phyloP scores from a whole-genome alignment of 1,284 basidiomycete species.

The Ceratobasidium sp. region DNA sequence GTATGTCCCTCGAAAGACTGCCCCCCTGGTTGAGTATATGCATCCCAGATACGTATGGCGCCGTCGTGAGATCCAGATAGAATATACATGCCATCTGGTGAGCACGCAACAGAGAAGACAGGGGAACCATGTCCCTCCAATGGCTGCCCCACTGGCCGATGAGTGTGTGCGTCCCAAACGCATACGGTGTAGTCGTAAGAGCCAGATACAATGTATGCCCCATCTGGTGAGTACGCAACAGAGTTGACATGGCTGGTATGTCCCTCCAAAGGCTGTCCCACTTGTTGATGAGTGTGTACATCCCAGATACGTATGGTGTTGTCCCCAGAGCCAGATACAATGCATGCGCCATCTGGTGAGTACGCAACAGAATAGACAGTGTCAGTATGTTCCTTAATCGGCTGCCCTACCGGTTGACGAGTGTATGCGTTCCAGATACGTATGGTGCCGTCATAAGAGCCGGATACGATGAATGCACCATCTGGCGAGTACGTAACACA shows the following conservation, averaged over 20 bases:
- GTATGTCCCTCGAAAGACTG: conserved; percentile 26
- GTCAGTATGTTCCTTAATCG: no score
- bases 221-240: background rate
- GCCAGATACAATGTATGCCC: background rate
- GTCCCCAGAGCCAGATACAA: no score
- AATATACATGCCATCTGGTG: conserved; percentile 32
- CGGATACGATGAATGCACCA: no score
- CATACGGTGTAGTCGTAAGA: background rate
- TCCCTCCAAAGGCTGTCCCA: background rate
- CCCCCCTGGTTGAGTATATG: background rate
- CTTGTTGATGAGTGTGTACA: background rate
- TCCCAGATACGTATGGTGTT: no score
- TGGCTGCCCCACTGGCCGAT: conserved; percentile 7
- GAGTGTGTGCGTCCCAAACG: background rate
- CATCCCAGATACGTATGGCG: conserved; percentile 34
- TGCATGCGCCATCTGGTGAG: no score
- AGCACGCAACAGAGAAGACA: conserved; percentile 36
- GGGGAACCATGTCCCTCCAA: conserved; percentile 36
- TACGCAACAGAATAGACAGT: no score
- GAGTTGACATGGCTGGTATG: background rate
- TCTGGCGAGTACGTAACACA: no score
- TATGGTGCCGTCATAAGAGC: no score
- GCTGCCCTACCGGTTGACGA: no score
- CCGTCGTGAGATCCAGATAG: conserved; percentile 22
- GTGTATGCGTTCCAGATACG: no score